phyloP scores from a whole-genome alignment of 768 basidiomycete species.

The Agaricus subrufescens region DNA sequence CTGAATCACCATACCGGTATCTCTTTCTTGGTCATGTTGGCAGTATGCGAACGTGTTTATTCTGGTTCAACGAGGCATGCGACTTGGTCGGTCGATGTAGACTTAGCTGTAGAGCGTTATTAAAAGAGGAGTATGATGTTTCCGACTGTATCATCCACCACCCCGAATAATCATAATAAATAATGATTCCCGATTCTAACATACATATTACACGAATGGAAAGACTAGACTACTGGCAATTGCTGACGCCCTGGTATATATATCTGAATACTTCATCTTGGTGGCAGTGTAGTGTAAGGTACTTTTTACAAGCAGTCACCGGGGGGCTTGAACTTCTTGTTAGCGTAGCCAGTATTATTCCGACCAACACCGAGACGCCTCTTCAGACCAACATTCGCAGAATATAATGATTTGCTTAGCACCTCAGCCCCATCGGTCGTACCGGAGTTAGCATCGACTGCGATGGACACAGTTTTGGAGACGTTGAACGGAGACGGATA shows the following conservation, averaged over 20 bases:
- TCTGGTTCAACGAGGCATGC: neutral
- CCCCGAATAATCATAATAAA: no score
- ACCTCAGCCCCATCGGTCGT: constrained; percentile 5
- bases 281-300: no score
- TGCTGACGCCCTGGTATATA: no score
- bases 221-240: no score
- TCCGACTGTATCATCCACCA: neutral
- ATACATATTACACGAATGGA: no score
- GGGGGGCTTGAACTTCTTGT: constrained; percentile 70
- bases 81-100: neutral
- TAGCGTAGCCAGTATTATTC: constrained; percentile 44
- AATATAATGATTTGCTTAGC: neutral
- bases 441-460: neutral
- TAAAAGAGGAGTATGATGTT: neutral
- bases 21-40: neutral
- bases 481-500: neutral
- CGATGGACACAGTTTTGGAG: no score
- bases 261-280: no score
- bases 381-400: constrained; percentile 32
- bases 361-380: constrained; percentile 63
- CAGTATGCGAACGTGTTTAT: neutral
- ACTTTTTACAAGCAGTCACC: constrained; percentile 13
- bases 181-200: no score
- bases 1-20: neutral
- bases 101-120: neutral